phyloP scores from a whole-genome alignment of 1,139 yeast genomes.

The Pichia sp. region DNA sequence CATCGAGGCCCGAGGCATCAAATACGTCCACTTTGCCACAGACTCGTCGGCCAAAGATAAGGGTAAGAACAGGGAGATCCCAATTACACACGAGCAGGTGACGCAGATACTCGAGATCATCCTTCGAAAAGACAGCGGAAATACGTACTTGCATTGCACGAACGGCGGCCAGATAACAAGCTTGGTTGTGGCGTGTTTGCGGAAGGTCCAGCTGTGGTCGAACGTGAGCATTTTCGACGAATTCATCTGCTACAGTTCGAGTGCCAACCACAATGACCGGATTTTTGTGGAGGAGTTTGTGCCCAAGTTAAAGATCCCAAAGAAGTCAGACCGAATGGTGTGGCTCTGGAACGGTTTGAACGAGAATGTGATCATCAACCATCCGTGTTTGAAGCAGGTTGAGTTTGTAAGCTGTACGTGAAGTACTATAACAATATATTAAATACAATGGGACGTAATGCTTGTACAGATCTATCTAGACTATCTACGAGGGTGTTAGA shows the following conservation, averaged over 20 bases:
- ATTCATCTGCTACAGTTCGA: constrained; percentile 72
- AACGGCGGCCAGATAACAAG: constrained; percentile 90
- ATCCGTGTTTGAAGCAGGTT: constrained; percentile 31
- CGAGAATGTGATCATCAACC: constrained; percentile 40
- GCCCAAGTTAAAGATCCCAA: constrained; percentile 55
- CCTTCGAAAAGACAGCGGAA: constrained; percentile 56
- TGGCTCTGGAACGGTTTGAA: constrained; percentile 79
- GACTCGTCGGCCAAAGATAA: constrained; percentile 50
- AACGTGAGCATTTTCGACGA: constrained; percentile 84
- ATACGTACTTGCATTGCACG: constrained; percentile 78
- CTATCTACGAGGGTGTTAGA: background rate
- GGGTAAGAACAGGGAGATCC: constrained; percentile 75
- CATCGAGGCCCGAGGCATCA: constrained; percentile 45
- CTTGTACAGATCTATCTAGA: background rate
- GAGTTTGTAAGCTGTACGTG: constrained; percentile 4
- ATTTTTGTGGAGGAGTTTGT: constrained; percentile 76
- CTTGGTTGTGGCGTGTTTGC: constrained; percentile 75
- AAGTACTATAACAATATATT: background rate
- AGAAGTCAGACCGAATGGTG: constrained; percentile 42
- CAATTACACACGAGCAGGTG: constrained; percentile 64
- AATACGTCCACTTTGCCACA: constrained; percentile 61
- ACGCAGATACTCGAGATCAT: constrained; percentile 56
- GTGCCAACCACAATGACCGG: constrained; percentile 77
- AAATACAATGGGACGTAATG: background rate
- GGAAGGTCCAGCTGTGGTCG: constrained; percentile 87